phyloP scores from a whole-genome alignment of 495 filamentous ascomycete genomes.

The Penicillium lagena region DNA sequence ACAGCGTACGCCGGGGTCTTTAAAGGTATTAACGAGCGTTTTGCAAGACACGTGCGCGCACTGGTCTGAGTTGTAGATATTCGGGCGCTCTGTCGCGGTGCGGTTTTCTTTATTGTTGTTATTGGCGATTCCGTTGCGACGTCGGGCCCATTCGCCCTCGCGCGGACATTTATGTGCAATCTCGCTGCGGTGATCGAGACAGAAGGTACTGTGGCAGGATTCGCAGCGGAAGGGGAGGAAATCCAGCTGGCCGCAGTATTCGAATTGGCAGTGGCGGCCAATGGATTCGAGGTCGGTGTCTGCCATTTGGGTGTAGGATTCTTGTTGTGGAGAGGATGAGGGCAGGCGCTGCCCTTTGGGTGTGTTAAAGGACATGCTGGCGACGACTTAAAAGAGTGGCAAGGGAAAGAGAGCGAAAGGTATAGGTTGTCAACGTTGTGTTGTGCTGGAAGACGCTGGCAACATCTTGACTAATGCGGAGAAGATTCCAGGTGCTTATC shows the following conservation, averaged over 20 bases:
- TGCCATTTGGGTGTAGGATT: slow-evolving; percentile 49
- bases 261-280: slow-evolving; percentile 84
- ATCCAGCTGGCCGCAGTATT: slow-evolving; percentile 89
- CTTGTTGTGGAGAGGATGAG: slow-evolving; percentile 1
- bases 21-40: slow-evolving; percentile 73
- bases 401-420: not conserved
- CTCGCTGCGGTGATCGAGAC: slow-evolving; percentile 91
- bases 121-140: slow-evolving; percentile 36
- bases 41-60: slow-evolving; percentile 77
- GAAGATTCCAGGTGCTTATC: slow-evolving; percentile 27
- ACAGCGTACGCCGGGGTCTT: slow-evolving; percentile 76
- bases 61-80: slow-evolving; percentile 56
- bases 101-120: slow-evolving; percentile 12
- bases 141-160: slow-evolving; percentile 80
- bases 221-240: slow-evolving; percentile 95
- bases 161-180: slow-evolving; percentile 72
- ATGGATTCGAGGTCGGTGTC: slow-evolving; percentile 72
- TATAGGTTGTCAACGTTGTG: not conserved
- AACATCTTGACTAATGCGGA: slow-evolving; percentile 27
- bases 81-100: slow-evolving; percentile 40
- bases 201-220: slow-evolving; percentile 80
- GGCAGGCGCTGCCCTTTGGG: slow-evolving; percentile 9
- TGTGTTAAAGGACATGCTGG: slow-evolving; percentile 24
- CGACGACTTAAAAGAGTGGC: not conserved
- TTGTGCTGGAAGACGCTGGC: slow-evolving; percentile 25